Evolutionary conservation across 1,284 basidiomycete genomes (phyloP).

Genomic region (Inonotus hispidus): DNA sequence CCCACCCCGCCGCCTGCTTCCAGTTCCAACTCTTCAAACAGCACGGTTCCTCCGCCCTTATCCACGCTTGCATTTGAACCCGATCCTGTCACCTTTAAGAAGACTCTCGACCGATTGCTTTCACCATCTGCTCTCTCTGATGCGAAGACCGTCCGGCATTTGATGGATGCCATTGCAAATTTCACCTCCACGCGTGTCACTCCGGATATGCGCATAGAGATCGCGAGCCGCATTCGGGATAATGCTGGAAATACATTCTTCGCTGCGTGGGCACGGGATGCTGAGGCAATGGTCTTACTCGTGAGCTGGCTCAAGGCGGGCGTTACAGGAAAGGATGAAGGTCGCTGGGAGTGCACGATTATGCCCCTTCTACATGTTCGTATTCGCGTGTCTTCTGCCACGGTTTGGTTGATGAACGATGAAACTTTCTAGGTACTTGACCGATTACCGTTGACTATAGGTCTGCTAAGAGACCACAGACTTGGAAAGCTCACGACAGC

Average conservation of each 20-base stretch:
- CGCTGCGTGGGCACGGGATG: slow-evolving; percentile 73
- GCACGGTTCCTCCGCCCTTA: slow-evolving; percentile 22
- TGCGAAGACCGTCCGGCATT: slow-evolving; percentile 54
- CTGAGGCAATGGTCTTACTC: slow-evolving; percentile 64
- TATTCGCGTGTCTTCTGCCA: not conserved
- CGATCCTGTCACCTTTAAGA: slow-evolving; percentile 33
- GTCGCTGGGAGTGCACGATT: slow-evolving; percentile 58
- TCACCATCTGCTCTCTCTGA: slow-evolving; percentile 57
- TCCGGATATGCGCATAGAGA: slow-evolving; percentile 52
- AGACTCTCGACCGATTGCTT: slow-evolving; percentile 47
- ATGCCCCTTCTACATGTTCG: slow-evolving; percentile 81
- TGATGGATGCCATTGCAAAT: slow-evolving; percentile 50
- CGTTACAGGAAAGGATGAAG: slow-evolving; percentile 48
- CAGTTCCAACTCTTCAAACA: slow-evolving; percentile 25
- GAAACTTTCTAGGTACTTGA: slow-evolving; percentile 61
- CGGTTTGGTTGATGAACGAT: slow-evolving; percentile 5
- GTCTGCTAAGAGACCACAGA: slow-evolving; percentile 61
- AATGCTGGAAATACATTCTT: slow-evolving; percentile 80
- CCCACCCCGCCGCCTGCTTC: slow-evolving; percentile 13
- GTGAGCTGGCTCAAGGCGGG: slow-evolving; percentile 74
- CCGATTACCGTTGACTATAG: slow-evolving; percentile 66
- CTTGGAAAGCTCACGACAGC: slow-evolving; percentile 72
- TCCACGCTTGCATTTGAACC: not conserved
- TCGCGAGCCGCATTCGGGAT: slow-evolving; percentile 72
- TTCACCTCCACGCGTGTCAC: slow-evolving; percentile 62